Percentiles rank a stretch among this genome's conserved stretches.
phyloP scores from a whole-genome alignment of 805 yeast species.

The Saccharomycopsis amapae region DNA sequence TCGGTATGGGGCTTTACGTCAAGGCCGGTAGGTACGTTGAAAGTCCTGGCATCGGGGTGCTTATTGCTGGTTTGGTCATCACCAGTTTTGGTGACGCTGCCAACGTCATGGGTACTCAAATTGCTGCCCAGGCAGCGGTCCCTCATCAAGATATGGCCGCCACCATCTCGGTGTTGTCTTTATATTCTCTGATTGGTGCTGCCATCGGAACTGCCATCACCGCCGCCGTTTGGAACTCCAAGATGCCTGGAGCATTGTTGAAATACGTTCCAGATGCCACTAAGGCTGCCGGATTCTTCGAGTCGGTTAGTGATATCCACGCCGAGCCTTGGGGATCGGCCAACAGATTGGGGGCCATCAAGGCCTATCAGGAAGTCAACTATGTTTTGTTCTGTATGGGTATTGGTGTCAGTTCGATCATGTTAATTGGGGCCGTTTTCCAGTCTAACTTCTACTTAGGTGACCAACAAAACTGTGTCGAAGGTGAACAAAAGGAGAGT shows the following conservation, averaged over 20 bases:
- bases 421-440: constrained; percentile 29
- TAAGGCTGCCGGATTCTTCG: constrained; percentile 24
- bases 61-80: constrained; percentile 32
- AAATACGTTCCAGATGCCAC: constrained; percentile 28
- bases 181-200: constrained; percentile 33
- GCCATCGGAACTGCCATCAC: constrained; percentile 32
- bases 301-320: constrained; percentile 25
- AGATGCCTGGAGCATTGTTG: constrained; percentile 29
- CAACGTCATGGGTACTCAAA: constrained; percentile 31
- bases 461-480: constrained; percentile 28
- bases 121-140: constrained; percentile 36
- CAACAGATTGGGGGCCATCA: constrained; percentile 29
- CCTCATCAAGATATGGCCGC: constrained; percentile 37
- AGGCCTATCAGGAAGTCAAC: constrained; percentile 29
- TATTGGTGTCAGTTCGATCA: constrained; percentile 28
- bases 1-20: constrained; percentile 29
- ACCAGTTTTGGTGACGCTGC: constrained; percentile 37
- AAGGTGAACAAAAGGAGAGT: constrained; percentile 2
- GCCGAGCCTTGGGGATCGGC: constrained; percentile 26
- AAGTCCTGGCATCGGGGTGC: constrained; percentile 24
- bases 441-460: constrained; percentile 33
- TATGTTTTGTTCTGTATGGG: constrained; percentile 28
- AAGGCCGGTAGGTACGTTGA: constrained; percentile 23
- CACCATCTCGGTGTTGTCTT: constrained; percentile 31
- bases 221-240: constrained; percentile 33